Percentiles rank a stretch among this genome's conserved stretches.
These are phyloP conservation scores for Phytophthora citrophthora DNA, from an alignment of 352 stramenopile genomes.

Conservation along the genomic window DNA sequence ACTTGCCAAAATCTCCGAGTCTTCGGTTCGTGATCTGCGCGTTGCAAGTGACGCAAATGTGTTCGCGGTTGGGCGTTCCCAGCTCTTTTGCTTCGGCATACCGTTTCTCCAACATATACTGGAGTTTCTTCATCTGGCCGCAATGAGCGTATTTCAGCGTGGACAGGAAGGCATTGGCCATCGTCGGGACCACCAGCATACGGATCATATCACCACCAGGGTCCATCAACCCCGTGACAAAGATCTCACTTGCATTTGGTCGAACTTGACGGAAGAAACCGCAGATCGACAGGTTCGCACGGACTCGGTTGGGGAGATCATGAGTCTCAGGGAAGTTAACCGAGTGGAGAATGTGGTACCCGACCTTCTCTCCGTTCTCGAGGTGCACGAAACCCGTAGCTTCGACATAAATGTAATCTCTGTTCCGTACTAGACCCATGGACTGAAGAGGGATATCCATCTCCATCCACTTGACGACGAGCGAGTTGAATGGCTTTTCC, in stretches of 20 bases:
- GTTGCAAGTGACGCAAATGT: conserved; percentile 35
- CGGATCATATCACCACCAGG: conserved; percentile 43
- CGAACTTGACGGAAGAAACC: conserved; percentile 41
- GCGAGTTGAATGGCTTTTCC: conserved; percentile 31
- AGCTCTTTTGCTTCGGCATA: conserved; percentile 37
- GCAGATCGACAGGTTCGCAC: conserved; percentile 51
- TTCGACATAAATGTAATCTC: conserved; percentile 65
- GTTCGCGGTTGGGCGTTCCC: conserved; percentile 33
- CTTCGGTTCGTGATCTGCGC: conserved; percentile 25
- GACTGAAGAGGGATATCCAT: conserved; percentile 36
- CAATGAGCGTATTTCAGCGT: conserved; percentile 45
- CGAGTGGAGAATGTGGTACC: conserved; percentile 48
- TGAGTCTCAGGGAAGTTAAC: conserved; percentile 44
- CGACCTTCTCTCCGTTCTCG: conserved; percentile 41
- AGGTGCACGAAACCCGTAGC: conserved; percentile 38
- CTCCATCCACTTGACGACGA: conserved; percentile 46
- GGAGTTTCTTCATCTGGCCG: conserved; percentile 60
- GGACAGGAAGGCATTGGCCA: conserved; percentile 39
- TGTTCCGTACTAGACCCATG: conserved; percentile 33
- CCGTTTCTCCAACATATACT: conserved; percentile 47
- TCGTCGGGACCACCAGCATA: conserved; percentile 36
- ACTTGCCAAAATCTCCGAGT: conserved; percentile 34
- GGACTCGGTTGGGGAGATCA: conserved; percentile 40
- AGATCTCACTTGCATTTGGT: conserved; percentile 40
- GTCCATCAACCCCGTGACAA: conserved; percentile 41